phyloP scores from a whole-genome alignment of 169 alveolate species.

The Fabrea salina region DNA sequence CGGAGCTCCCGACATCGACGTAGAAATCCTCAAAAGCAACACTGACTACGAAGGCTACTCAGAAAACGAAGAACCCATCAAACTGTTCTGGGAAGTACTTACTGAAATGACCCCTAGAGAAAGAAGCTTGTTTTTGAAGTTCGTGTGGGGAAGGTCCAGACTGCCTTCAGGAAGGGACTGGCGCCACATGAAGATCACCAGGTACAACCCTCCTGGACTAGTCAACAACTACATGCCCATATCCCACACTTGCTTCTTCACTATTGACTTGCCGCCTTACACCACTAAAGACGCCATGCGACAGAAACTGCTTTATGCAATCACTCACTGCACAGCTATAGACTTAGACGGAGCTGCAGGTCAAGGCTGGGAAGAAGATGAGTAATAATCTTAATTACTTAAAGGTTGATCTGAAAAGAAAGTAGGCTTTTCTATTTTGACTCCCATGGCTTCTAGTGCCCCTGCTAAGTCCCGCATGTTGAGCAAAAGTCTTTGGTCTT shows the following conservation, averaged over 20 bases:
- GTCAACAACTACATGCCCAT: constrained; percentile 69
- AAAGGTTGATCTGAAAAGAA: constrained; percentile 19
- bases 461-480: constrained; percentile 19
- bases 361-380: constrained; percentile 39
- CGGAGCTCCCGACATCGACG: constrained; percentile 80
- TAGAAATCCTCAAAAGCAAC: constrained; percentile 79
- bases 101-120: constrained; percentile 74
- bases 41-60: constrained; percentile 80
- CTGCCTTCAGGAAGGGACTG: constrained; percentile 53
- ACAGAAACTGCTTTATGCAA: constrained; percentile 82
- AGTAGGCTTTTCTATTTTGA: constrained; percentile 12
- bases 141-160: constrained; percentile 90
- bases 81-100: constrained; percentile 82
- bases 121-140: constrained; percentile 77
- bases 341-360: constrained; percentile 60
- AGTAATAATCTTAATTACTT: no score
- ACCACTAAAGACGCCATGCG: constrained; percentile 73
- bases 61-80: neutral
- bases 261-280: constrained; percentile 86
- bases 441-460: constrained; percentile 12
- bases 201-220: neutral
- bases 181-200: neutral
- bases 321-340: constrained; percentile 73
- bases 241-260: constrained; percentile 90
- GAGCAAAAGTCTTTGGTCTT: constrained; percentile 16